Percentiles rank a stretch among this genome's conserved stretches.
Evolutionary conservation across 495 filamentous ascomycete genomes (phyloP).

Genomic region (Podospora sp.): DNA sequence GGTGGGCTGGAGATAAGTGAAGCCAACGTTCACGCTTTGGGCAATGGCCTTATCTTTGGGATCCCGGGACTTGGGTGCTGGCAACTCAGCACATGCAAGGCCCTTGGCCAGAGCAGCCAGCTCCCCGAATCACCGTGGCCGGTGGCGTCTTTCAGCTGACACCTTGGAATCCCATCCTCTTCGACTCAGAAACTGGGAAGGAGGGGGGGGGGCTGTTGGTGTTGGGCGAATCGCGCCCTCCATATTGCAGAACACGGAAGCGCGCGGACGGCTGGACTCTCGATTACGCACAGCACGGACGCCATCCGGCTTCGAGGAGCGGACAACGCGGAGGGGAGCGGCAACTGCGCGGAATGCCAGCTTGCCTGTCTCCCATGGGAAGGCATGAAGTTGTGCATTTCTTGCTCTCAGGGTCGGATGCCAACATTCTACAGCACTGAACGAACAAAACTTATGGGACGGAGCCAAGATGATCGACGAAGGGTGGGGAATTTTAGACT

Average conservation of each 20-base stretch:
- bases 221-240: slow-evolving; percentile 1
- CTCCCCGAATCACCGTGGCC: slow-evolving; percentile 14
- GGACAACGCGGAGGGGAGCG: neutral
- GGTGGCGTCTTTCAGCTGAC: slow-evolving; percentile 22
- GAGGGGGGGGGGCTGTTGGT: neutral
- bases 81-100: neutral
- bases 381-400: neutral
- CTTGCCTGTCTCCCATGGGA: neutral
- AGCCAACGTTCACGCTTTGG: neutral
- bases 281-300: slow-evolving; percentile 9
- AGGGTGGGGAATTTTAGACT: neutral
- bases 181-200: neutral
- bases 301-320: neutral
- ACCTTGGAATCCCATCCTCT: neutral
- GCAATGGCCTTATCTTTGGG: slow-evolving; percentile 22
- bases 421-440: neutral
- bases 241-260: neutral
- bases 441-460: neutral
- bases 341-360: neutral
- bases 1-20: slow-evolving; percentile 15
- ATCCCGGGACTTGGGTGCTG: neutral
- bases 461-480: neutral
- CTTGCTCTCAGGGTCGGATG: neutral
- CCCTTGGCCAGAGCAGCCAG: slow-evolving; percentile 12
- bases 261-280: neutral